Conservation (phyloP, 2,329 filamentous ascomycete species). For the Cladophialophora psammophila region DNA sequence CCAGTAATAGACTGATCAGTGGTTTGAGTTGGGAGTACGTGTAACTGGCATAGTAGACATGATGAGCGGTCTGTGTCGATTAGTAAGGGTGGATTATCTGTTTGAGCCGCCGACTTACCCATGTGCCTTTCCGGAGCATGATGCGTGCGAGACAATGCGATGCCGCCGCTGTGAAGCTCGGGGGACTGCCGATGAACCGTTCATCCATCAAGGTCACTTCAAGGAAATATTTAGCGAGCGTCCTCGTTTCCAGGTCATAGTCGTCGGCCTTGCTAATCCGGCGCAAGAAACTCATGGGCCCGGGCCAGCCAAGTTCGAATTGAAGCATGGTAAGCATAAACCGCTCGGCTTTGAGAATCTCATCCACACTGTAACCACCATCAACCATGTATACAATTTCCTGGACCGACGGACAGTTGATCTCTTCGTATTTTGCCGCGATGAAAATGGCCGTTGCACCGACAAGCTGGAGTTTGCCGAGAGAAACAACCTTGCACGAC, state of each 20-base stretch:
- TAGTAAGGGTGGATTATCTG: conserved; percentile 16
- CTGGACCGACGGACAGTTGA: conserved; percentile 92
- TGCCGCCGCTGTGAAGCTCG: conserved; percentile 88
- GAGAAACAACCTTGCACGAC: conserved; percentile 90
- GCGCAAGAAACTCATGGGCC: conserved; percentile 96
- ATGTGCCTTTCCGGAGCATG: conserved; percentile 89
- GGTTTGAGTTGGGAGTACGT: conserved; percentile 83
- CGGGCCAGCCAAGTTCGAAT: conserved; percentile 97
- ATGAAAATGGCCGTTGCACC: conserved; percentile 95
- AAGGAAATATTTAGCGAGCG: conserved; percentile 95
- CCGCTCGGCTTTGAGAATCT: conserved; percentile 95
- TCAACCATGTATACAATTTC: conserved; percentile 99
- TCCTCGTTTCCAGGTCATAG: conserved; percentile 94
- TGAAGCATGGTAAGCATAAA: conserved; percentile 98
- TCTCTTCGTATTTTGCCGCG: conserved; percentile 98
- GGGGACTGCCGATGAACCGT: conserved; percentile 88
- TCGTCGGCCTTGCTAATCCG: conserved; percentile 98
- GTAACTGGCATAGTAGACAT: conserved; percentile 94
- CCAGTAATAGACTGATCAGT: conserved; percentile 77
- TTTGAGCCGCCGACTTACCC: conserved; percentile 68
- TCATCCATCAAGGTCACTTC: conserved; percentile 98
- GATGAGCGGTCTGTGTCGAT: conserved; percentile 70
- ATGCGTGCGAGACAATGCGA: conserved; percentile 90
- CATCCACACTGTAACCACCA: conserved; percentile 83
- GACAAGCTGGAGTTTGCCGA: conserved; percentile 93